Evolutionary conservation across 2,329 filamentous ascomycete species (phyloP), one percentile per base, ranked within the genome.

Genomic region (Alternaria triticimaculans): DNA sequence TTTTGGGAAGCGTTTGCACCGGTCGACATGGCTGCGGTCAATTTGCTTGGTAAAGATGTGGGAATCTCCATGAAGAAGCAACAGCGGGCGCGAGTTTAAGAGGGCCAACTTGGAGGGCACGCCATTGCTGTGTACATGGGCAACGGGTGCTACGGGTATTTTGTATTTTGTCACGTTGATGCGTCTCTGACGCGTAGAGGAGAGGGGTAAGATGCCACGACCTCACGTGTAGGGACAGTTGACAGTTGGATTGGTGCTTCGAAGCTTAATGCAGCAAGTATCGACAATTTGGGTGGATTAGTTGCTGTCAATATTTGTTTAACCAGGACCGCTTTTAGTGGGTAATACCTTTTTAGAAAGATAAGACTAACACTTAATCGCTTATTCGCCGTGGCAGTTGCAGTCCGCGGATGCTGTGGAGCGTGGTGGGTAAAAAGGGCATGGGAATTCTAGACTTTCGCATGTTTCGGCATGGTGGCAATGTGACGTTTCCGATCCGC

Each of bases 1-100:
- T 71, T 77, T 55, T 78, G 76, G 51, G 78, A 77, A 23, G 73
- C 73, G 62, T 78, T 79, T 3, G 72, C 69, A 58, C 56, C 60
- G 41, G 72, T 73, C 51, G 60, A 65, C 70, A 75, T 76, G 20
- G 64, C 45, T 70, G 63, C 58, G 64, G 62, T 45, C 55, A 70
- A 23, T 64, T 64, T 69, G 12, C 58, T 43, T 43, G 60, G 41
- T 6, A 71, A 51, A 33, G 60, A 65, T 25, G 63, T 62, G 9
- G 66, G 33, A 49, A 73, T 66, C 9, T 74, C 71, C 66, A 71
- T 73, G 18, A 7, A 18, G n/a, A 25, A 26, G 23, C 15, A 3
- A n/a, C 21, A 18, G 20, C 21, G n/a, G 21, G 46, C 15, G 37
- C 37, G 20, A 44, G 28, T 21, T 30, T 33, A 20, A 60, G 58